Conservation (phyloP, 176 grass and related monocot genomes). For the Juncus effusus region DNA sequence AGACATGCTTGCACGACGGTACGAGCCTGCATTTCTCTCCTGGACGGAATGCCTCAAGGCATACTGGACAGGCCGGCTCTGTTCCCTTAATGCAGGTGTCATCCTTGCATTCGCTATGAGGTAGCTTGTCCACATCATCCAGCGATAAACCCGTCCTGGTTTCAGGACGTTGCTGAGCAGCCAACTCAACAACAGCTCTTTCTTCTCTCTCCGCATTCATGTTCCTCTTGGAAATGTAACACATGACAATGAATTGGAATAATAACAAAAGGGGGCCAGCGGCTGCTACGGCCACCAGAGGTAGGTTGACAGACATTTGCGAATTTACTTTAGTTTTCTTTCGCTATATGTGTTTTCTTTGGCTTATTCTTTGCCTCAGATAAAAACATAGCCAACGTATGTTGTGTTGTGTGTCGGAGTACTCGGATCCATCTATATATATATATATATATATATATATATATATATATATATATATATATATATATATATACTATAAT, state of each 20-base stretch:
- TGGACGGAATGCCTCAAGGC: conserved; percentile 40
- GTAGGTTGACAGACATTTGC: not conserved
- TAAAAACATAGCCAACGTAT: no score
- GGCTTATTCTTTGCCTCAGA: no score
- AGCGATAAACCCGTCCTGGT: conserved; percentile 25
- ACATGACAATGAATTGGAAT: not conserved
- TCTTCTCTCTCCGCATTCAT: no score
- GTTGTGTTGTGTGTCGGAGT: no score
- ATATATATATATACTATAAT: no score
- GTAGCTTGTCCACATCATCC: conserved; percentile 38
- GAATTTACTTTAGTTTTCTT: no score
- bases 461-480: no score
- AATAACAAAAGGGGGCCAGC: not conserved
- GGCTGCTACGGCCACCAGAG: not conserved
- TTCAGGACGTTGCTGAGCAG: not conserved
- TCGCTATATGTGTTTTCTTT: no score
- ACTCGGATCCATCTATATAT: no score
- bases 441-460: no score
- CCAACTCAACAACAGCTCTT: not conserved
- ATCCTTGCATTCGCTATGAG: conserved; percentile 42
- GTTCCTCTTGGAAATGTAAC: not conserved
- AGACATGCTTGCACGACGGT: conserved; percentile 54
- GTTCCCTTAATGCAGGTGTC: not conserved
- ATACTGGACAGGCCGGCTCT: conserved; percentile 40
- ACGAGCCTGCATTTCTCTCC: conserved; percentile 49